Percentiles rank a stretch among this genome's conserved stretches.
phyloP scores from a whole-genome alignment of 768 basidiomycete genomes.

The Suillus luteus region DNA sequence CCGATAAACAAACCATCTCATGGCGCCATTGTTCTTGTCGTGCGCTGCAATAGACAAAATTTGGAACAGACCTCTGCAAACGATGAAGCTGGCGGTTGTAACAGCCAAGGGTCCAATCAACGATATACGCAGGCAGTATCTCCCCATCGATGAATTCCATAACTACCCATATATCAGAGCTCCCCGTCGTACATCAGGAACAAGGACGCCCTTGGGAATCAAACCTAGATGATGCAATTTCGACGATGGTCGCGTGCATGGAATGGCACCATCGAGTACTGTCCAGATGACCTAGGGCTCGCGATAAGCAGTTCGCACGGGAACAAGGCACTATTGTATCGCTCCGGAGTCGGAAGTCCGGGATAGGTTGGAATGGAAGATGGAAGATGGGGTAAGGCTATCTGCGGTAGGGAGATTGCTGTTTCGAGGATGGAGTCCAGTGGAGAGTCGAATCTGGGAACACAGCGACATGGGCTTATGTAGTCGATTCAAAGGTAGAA shows the following conservation, averaged over 20 bases:
- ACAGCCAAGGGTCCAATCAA: slow-evolving; percentile 30
- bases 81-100: slow-evolving; percentile 30
- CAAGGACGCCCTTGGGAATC: background rate
- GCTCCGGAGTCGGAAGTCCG: background rate
- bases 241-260: background rate
- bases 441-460: background rate
- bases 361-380: background rate
- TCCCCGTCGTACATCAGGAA: background rate
- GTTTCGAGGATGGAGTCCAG: background rate
- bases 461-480: background rate
- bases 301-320: background rate
- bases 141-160: slow-evolving; percentile 32
- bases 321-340: background rate
- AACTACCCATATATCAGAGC: background rate
- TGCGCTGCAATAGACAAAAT: no score
- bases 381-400: background rate
- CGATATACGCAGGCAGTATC: slow-evolving; percentile 23
- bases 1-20: no score
- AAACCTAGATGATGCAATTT: slow-evolving; percentile 1
- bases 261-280: background rate
- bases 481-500: background rate
- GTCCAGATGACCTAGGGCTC: background rate
- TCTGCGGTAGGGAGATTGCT: background rate
- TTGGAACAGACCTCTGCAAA: slow-evolving; percentile 1
- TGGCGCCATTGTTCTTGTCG: no score